phyloP scores from a whole-genome alignment of 1,139 yeast genomes.

The Saccharomyces hybrid region DNA sequence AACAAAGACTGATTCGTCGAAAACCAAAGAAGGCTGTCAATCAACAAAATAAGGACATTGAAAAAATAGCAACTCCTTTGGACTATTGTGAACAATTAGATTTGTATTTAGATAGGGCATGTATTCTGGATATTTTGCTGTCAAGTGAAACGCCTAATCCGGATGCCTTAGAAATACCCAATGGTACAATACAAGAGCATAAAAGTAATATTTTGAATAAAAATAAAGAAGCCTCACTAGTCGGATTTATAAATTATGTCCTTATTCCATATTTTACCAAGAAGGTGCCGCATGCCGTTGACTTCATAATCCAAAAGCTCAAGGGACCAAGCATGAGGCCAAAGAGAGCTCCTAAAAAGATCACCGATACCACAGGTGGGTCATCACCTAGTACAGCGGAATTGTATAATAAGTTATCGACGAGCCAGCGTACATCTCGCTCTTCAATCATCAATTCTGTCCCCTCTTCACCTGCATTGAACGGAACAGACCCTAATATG shows the following conservation, averaged over 20 bases:
- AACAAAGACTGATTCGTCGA: conserved; percentile 13
- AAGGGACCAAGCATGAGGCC: conserved; percentile 40
- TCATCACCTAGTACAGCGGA: conserved; percentile 1
- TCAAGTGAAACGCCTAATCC: conserved; percentile 14
- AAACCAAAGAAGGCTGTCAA: conserved; percentile 7
- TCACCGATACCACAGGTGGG: conserved; percentile 1
- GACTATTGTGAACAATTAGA: conserved; percentile 35
- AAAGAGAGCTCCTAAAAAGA: conserved; percentile 15
- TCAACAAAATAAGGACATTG: not conserved
- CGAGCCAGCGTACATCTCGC: not conserved
- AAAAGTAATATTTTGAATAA: conserved; percentile 21
- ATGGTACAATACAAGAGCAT: conserved; percentile 16
- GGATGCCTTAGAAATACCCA: not conserved
- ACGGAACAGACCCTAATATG: not conserved
- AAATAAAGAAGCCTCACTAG: conserved; percentile 32
- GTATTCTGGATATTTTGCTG: conserved; percentile 49
- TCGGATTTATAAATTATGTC: conserved; percentile 47
- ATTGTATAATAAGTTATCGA: not conserved
- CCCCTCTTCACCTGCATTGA: not conserved
- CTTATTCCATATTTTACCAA: conserved; percentile 48
- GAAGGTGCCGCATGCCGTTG: conserved; percentile 41
- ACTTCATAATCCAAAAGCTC: conserved; percentile 41
- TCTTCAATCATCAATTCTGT: not conserved
- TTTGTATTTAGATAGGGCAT: conserved; percentile 45
- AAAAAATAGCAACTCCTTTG: conserved; percentile 2